Evolutionary conservation across 768 basidiomycete genomes (phyloP), one percentile per base, ranked within the genome.

Genomic region (Phlegmacium glaucopus): DNA sequence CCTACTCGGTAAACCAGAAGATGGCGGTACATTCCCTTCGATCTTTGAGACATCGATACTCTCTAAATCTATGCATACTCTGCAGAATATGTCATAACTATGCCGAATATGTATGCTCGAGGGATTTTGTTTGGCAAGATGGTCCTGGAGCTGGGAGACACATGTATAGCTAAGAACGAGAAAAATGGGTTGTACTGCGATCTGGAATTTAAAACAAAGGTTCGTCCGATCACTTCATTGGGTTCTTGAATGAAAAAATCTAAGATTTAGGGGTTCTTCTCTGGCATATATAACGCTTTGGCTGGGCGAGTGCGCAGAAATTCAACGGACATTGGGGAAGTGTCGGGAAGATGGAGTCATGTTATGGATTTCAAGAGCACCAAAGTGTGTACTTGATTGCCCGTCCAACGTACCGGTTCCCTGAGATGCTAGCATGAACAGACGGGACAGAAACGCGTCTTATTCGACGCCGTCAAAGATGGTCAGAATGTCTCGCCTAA

Each of bases 151-250:
- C 75, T 99, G 16, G 94, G 95, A 4, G 96, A 98, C 66, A 79
- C 81, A 28, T 93, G 91, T 56, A 78, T 72, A 7, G 91, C 92
- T 48, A 83, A 82, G 72, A 94, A 93, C 70, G 85, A 89, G 59
- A 82, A 82, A 58, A 80, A 82, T 37, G 82, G 82, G 15, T 64
- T 90, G 52, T 69, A 64, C 39, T 90, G 88, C 51, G 93, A 95
- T 61, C 70, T 98, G 29, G 93, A 97, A 56, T 99, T 98, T 76
- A 98, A 97, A 77, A 94, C 94, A 34, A 98, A 96, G 82, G 92
- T 89, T 42, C 41, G 71, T 56, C 27, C 10, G 11, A 27, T 32
- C 29, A 5, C 45, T 32, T 15, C n/a, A 16, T 38, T 44, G 5
- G 22, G 17, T 28, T 26, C 37, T 10, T 47, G 12, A n/a, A 16